Conservation (phyloP, 1,284 basidiomycete species). For the Coniferiporia sulphurascens region DNA sequence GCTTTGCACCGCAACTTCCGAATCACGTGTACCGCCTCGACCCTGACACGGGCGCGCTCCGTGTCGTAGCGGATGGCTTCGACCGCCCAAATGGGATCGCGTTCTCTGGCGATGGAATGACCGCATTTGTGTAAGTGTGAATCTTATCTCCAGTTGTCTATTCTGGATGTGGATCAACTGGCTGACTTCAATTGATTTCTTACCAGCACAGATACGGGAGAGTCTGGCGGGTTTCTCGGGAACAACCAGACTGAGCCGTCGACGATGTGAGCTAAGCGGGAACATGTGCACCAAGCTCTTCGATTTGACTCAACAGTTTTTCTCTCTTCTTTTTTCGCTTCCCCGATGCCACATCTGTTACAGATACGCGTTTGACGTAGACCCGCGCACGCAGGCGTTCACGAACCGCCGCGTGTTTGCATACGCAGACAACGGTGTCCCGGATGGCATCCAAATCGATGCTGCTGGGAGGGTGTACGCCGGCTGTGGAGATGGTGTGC, state of each 20-base stretch:
- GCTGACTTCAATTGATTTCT: background rate
- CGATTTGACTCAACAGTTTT: too few relatives aligned
- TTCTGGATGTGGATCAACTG: background rate
- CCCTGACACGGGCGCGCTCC: constrained; percentile 54
- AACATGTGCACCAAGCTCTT: background rate
- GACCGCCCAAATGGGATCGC: constrained; percentile 62
- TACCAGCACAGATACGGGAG: constrained; percentile 51
- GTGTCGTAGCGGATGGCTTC: constrained; percentile 69
- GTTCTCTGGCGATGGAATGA: constrained; percentile 60
- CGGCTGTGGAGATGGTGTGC: constrained; percentile 68
- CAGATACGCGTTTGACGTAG: constrained; percentile 73
- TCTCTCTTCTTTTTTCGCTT: background rate
- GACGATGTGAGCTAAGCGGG: constrained; percentile 49
- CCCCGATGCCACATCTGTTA: background rate
- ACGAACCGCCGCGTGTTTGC: constrained; percentile 68
- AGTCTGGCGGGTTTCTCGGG: constrained; percentile 43
- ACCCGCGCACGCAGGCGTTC: constrained; percentile 50
- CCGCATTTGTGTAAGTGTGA: constrained; percentile 56
- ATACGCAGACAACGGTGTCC: constrained; percentile 59
- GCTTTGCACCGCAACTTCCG: constrained; percentile 57
- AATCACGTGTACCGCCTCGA: constrained; percentile 74
- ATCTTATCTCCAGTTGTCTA: background rate
- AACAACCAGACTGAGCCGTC: constrained; percentile 59
- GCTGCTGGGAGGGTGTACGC: constrained; percentile 63
- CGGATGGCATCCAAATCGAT: constrained; percentile 57